These are phyloP conservation scores for Oldenlandia corymbosa DNA, from an alignment of 257 asterid genomes.

Conservation along the genomic window DNA sequence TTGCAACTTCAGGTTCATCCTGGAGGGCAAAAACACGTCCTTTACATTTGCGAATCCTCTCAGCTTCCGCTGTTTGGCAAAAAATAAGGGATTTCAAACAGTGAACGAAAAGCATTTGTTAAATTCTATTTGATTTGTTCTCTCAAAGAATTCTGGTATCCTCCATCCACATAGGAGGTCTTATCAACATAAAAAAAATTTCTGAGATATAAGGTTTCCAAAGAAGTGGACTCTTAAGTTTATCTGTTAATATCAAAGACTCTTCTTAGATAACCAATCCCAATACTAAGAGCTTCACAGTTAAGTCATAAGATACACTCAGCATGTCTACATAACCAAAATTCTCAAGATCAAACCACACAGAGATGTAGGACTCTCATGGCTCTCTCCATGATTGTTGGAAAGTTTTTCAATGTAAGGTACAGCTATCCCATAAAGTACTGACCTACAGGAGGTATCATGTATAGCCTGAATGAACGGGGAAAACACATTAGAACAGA, in stretches of 20 bases:
- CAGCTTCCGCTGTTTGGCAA: slow-evolving; percentile 63
- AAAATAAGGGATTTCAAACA: slow-evolving; percentile 1
- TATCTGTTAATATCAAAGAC: neutral
- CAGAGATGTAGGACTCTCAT: neutral
- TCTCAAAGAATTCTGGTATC: neutral
- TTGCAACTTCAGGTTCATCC: slow-evolving; percentile 76
- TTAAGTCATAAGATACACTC: neutral
- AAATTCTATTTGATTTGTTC: neutral
- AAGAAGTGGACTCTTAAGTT: neutral
- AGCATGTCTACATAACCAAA: neutral
- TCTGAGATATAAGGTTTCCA: no score
- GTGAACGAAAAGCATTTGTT: neutral
- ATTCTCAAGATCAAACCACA: neutral
- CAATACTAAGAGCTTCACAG: no score
- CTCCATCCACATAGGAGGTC: neutral
- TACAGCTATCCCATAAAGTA: neutral
- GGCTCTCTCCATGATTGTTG: no score
- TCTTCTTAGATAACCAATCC: neutral
- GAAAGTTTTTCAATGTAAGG: slow-evolving; percentile 3
- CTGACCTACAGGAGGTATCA: neutral
- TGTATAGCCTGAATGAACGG: neutral
- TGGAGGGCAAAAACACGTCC: slow-evolving; percentile 85
- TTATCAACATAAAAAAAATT: no score
- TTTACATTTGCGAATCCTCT: slow-evolving; percentile 68
- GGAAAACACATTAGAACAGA: neutral